phyloP scores from a whole-genome alignment of 2,329 filamentous ascomycete genomes.

The Polytolypa hystricis region DNA sequence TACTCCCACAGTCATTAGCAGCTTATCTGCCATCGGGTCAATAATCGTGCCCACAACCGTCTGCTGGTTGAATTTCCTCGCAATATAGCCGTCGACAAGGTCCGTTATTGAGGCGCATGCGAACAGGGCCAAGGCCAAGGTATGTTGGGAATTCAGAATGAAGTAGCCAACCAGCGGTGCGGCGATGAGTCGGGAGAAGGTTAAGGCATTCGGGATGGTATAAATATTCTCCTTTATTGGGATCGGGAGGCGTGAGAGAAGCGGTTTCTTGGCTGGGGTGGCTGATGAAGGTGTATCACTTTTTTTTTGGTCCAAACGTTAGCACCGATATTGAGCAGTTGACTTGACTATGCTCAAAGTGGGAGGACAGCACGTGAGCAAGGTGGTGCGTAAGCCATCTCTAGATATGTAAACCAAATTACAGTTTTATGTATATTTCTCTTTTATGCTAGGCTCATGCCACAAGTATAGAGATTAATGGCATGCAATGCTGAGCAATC shows the following conservation, averaged over 20 bases:
- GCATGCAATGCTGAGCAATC: too few relatives aligned
- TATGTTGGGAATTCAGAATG: constrained; percentile 70
- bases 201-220: constrained; percentile 89
- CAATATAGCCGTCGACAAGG: constrained; percentile 87
- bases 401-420: too few relatives aligned
- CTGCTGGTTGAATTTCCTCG: constrained; percentile 72
- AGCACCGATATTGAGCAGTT: too few relatives aligned
- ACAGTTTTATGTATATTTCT: too few relatives aligned
- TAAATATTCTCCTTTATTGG: constrained; percentile 76
- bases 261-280: constrained; percentile 17
- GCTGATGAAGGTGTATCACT: too few relatives aligned
- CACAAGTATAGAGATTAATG: too few relatives aligned
- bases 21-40: constrained; percentile 94
- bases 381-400: too few relatives aligned
- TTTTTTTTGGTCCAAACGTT: too few relatives aligned
- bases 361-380: too few relatives aligned
- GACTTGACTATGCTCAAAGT: too few relatives aligned
- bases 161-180: constrained; percentile 82
- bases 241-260: constrained; percentile 23
- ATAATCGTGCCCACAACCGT: constrained; percentile 93
- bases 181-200: constrained; percentile 69
- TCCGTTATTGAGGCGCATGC: constrained; percentile 87
- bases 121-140: constrained; percentile 73
- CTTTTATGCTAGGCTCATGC: too few relatives aligned
- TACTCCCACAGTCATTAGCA: constrained; percentile 85